A percentile compares a stretch with the other conserved stretches of the same genome.
Conservation (phyloP, 306 rosid species). For the Trifolium fragiferum region DNA sequence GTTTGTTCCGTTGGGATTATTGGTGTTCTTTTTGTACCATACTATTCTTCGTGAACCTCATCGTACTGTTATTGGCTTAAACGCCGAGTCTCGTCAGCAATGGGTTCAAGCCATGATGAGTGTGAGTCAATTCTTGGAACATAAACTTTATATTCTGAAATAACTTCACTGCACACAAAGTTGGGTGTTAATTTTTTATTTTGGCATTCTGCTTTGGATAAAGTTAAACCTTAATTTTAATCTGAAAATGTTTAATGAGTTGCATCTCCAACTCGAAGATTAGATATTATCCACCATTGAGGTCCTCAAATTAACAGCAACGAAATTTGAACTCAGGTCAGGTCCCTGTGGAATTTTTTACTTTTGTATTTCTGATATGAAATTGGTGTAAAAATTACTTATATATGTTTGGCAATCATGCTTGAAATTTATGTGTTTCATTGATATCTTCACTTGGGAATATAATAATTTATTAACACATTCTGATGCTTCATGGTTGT, state of each 20-base stretch:
- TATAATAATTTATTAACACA: no score
- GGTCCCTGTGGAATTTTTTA: no score
- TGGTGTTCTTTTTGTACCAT: conserved; percentile 61
- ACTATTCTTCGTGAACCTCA: conserved; percentile 51
- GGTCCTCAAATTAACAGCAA: no score
- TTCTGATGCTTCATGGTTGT: no score
- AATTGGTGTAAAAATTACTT: neutral
- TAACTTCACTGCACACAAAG: no score
- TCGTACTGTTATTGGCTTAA: conserved; percentile 78
- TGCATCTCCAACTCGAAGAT: no score
- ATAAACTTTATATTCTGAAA: neutral
- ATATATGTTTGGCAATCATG: neutral
- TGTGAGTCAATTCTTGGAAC: conserved; percentile 50
- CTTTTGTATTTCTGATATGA: neutral
- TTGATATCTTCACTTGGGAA: neutral
- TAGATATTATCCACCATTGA: no score
- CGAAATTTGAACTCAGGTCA: no score
- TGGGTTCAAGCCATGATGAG: conserved; percentile 80
- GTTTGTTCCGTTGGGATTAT: conserved; percentile 72
- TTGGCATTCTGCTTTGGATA: neutral
- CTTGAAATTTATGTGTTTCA: neutral
- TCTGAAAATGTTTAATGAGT: no score
- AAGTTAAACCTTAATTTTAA: neutral
- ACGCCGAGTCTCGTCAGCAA: conserved; percentile 74
- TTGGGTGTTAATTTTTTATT: no score